These are phyloP conservation scores for Moniliella sp. DNA, from an alignment of 1,284 basidiomycete genomes.

Conservation along the genomic window DNA sequence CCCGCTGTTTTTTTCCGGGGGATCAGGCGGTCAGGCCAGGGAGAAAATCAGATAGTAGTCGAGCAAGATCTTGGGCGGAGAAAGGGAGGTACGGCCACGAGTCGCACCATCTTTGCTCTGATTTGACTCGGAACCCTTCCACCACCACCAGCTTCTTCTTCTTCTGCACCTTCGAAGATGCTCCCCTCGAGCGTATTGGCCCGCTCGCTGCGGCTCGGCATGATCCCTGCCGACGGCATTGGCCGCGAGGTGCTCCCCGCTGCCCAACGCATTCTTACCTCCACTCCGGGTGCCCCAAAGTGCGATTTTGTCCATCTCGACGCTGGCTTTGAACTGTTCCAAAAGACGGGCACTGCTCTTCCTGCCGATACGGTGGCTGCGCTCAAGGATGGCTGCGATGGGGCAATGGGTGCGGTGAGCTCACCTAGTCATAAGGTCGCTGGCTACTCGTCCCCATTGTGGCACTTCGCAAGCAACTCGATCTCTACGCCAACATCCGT, in stretches of 20 bases:
- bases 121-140: too few species aligned
- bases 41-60: too few species aligned
- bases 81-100: too few species aligned
- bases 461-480: slow-evolving; percentile 74
- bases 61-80: too few species aligned
- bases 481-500: slow-evolving; percentile 86
- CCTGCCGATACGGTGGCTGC: slow-evolving; percentile 69
- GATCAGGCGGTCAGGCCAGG: too few species aligned
- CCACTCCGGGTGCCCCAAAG: slow-evolving; percentile 46
- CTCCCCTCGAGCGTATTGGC: slow-evolving; percentile 28
- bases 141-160: too few species aligned
- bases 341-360: slow-evolving; percentile 60
- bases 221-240: slow-evolving; percentile 93
- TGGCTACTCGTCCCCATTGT: slow-evolving; percentile 85
- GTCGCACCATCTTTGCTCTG: too few species aligned
- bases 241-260: slow-evolving; percentile 75
- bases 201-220: slow-evolving; percentile 45
- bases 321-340: slow-evolving; percentile 88
- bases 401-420: slow-evolving; percentile 85
- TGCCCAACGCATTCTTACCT: slow-evolving; percentile 27
- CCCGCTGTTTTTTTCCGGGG: too few species aligned
- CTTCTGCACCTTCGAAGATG: too few species aligned
- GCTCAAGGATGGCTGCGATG: slow-evolving; percentile 67
- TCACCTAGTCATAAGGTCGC: slow-evolving; percentile 81
- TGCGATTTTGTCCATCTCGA: slow-evolving; percentile 65